Evolutionary conservation across 345 rosid species (phyloP), one percentile per base, ranked within the genome.

Genomic region (Salix suchowensis): DNA sequence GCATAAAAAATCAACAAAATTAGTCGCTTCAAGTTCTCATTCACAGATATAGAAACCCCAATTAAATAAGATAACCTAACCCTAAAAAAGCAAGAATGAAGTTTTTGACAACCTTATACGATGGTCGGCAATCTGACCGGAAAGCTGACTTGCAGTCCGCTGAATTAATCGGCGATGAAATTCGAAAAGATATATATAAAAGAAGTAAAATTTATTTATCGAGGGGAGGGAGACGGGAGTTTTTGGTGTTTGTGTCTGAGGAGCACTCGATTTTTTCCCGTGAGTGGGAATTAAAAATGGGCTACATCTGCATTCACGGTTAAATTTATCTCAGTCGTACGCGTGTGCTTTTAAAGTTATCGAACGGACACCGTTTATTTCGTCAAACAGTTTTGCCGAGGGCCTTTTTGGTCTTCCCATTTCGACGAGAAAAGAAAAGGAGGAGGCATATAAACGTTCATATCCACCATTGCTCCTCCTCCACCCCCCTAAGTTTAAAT

Each of bases 201-300:
- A 70, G 9, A 24, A 75, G 58, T 48, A 34, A 19, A 64, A 28
- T 30, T 30, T 26, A 68, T 12, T 21, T n/a, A 26, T 14, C 14
- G 11, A 40, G 19, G 7, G 1, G 70, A 42, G 23, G 24, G 77
- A 18, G 69, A 44, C 28, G 40, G 60, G 30, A 8, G 40, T n/a
- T 62, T 24, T 26, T 62, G 66, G 30, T 12, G 36, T 62, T 73
- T 71, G 81, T 77, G 76, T 80, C 82, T 21, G 83, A 82, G 88
- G 80, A 82, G 82, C 88, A 86, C 81, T 78, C 46, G 93, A 89
- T 73, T 75, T 74, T 77, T 64, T 39, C 79, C 23, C 78, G 36
- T 34, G 68, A 73, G 24, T 44, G 44, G 66, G 30, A 28, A 78
- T 71, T 71, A 52, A 42, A 70, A 76, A 65, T 71, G 68, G 75